Evolutionary conservation across 2,329 filamentous ascomycete genomes (phyloP), one percentile per base, ranked within the genome.

Genomic region (Aspergillus luchuensis): DNA sequence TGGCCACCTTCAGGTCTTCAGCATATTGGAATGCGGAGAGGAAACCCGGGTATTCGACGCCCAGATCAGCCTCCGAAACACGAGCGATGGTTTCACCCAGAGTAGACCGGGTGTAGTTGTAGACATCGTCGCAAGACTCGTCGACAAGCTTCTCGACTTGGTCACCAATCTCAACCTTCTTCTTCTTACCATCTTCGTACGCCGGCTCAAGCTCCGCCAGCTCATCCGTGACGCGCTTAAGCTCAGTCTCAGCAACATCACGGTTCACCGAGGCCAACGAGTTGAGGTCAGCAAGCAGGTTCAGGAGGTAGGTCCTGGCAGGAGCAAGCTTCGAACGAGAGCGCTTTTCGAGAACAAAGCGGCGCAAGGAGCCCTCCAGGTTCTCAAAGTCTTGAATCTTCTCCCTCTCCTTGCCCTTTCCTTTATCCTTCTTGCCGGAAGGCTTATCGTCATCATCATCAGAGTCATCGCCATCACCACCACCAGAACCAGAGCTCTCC

Each of bases 341-440:
- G 58, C 95, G 87, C 82, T 98, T 98, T 74, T 99, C 95, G 25
- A 99, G 83, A 7, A 99, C 95, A 68, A 99, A 99, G 48, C 93
- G 88, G 61, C 95, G 87, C 39, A 99, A 78, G 3, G 95, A 95
- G 66, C 91, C 87, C 76, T 99, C 95, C 5, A 99, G 83, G 56
- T 89, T 89, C 71, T 94, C 90, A 72, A 99, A 99, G 70, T 98
- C 93, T 61, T 89, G 87, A 10, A 93, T 83, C 77, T 96, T 96
- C 72, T 96, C 91, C 71, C 89, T 96, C 71, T 97, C 92, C 71
- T 91, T 89, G 58, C 92, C 91, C 73, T 97, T 97, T 59, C 90
- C 91, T 72, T 96, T 96, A 50, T 87, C 89, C 70, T 89, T 90
- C 47, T 69, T 75, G 45, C 80, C 78, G 11, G 79, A 76, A 61